Base-by-base conservation (phyloP, 192 early-diverging fungal species). In the Backusella psychrophila region DNA sequence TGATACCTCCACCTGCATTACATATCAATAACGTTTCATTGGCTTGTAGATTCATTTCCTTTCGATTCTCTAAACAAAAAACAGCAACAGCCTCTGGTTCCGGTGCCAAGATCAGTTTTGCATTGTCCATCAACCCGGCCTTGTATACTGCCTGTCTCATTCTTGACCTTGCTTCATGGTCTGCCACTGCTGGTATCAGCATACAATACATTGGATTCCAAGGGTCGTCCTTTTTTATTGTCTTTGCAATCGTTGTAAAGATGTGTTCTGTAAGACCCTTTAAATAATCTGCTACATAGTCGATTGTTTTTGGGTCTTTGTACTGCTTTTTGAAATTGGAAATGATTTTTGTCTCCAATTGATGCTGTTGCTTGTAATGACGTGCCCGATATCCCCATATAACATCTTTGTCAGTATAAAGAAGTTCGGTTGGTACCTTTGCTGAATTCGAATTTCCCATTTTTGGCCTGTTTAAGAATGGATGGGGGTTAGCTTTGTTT, bases 271-370 rank as follows among this genome's bases (percentile, higher is more conserved):
- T 29, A 8, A 63, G 26, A 63, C 56, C 56, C 9, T 63, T 63
- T 63, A 63, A 29, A 63, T 63, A 63, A 63, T 63, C 56, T 26
- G 56, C 23, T 14, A 12, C 23, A 12, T 1, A 12, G 6, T 29
- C 0, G 56, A 63, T 14, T 14, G 56, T 26, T 29, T 8, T 1
- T 63, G 7, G 2, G 8, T 63, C 23, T 29, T 63, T 63, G 26
- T 63, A 63, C 56, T 63, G 56, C 11, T 63, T 63, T 63, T 63
- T 63, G 12, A 63, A 63, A 29, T 63, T 63, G 56, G 56, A 29
- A 4, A 63, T 63, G 0, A 63, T 3, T 63, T 29, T 29, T 26
- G 21, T 11, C n/a, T 26, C n/a, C 3, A 4, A 11, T 29, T 63
- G 56, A 12, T 63, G 56, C 26, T 63, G 56, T 0, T 63, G 56